phyloP scores from a whole-genome alignment of 345 rosid species.

The Gossypioides kirkii region DNA sequence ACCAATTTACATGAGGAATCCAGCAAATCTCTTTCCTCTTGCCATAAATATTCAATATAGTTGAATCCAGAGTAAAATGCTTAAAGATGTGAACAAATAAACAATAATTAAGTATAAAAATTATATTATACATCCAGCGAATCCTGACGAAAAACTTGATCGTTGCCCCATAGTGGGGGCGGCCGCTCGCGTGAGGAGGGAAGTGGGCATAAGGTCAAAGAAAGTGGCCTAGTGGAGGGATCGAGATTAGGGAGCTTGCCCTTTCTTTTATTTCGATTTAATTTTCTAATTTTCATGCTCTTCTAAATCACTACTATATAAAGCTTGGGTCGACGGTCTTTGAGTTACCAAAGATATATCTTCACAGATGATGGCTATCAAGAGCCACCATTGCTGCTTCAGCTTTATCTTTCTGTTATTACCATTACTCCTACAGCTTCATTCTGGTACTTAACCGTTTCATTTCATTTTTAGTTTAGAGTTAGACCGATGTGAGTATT shows the following conservation, averaged over 20 bases:
- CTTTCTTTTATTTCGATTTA: background rate
- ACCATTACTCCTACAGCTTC: slow-evolving; percentile 39
- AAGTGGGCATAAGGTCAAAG: slow-evolving; percentile 28
- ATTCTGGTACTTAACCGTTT: slow-evolving; percentile 31
- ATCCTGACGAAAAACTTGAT: background rate
- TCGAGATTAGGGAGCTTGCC: background rate
- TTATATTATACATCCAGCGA: background rate
- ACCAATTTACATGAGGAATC: background rate
- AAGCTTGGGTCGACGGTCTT: background rate
- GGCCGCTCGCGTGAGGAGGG: slow-evolving; percentile 20
- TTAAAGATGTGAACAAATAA: background rate
- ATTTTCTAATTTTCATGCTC: background rate
- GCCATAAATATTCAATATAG: background rate
- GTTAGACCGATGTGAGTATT: no score
- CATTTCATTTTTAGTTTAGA: background rate
- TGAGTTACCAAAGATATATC: background rate
- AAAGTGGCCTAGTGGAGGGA: slow-evolving; percentile 37
- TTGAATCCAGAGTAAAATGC: background rate
- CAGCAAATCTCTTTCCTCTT: background rate
- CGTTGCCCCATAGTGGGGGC: background rate
- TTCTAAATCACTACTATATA: slow-evolving; percentile 11
- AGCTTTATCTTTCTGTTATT: slow-evolving; percentile 39
- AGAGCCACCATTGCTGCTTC: slow-evolving; percentile 14
- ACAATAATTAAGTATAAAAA: background rate
- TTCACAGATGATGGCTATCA: slow-evolving; percentile 27